Base-by-base conservation (phyloP, 2,329 filamentous ascomycete species). In the Basipetospora chlamydospora region DNA sequence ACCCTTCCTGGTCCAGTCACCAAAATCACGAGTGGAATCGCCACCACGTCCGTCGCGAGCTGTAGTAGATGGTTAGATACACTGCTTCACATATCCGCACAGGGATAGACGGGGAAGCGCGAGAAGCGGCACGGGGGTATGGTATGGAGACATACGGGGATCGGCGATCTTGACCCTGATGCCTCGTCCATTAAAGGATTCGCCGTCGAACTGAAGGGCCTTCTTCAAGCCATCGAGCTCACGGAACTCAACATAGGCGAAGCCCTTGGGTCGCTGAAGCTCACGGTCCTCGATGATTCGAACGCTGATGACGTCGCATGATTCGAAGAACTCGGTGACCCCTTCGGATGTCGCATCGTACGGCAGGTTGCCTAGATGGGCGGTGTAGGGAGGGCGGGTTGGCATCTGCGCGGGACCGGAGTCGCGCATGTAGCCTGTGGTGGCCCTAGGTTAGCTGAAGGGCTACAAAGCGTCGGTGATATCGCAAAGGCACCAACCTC, bases 251-350 rank as follows among this genome's bases (percentile, higher is more conserved):
- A 93, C 88, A 57, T 98, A 98, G 43, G 88, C 90, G 51, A 98
- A 98, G 33, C 90, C 90, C 67, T 98, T 98, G 46, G 90, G 90
- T 53, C 87, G 86, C 59, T 80, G 77, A 54, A 90, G 81, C 57
- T 94, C 70, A 54, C 88, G 90, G 61, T 98, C 92, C 64, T 95
- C 88, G 44, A 98, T 93, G 50, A 98, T 86, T 51, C 90, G 83
- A 46, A 98, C 85, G 55, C 77, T 95, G 46, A 81, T 81, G 48
- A 95, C 79, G 45, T 85, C 73, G 58, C 88, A 95, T 39, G 70
- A 83, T 36, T 68, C 63, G 54, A 98, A 93, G 54, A 96, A 90
- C 36, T 86, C 81, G 48, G 70, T 77, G 44, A 98, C 79, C 50
- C 87, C 80, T 47, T 77, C 80, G 45, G 74, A 72, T 37, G 83